phyloP scores from a whole-genome alignment of 345 rosid genomes.

The Bruguiera gymnorhiza region DNA sequence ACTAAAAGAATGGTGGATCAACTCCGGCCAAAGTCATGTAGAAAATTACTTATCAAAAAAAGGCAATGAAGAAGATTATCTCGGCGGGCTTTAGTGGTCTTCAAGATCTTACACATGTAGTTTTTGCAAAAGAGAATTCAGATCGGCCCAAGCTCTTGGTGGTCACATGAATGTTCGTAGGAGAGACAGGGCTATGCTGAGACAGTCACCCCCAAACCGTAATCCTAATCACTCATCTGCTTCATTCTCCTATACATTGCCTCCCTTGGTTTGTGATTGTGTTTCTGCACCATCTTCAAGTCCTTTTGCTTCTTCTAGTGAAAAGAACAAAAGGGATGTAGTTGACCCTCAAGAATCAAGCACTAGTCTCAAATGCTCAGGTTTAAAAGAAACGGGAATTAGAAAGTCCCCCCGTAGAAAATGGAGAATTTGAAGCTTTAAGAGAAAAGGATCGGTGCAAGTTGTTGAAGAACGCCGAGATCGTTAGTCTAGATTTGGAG shows the following conservation, averaged over 20 bases:
- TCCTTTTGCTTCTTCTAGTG: slow-evolving; percentile 31
- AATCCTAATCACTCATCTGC: slow-evolving; percentile 56
- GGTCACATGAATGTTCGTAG: slow-evolving; percentile 98
- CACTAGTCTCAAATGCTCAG: slow-evolving; percentile 26
- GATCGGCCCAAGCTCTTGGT: slow-evolving; percentile 96
- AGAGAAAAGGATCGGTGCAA: slow-evolving; percentile 28
- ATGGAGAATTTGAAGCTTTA: slow-evolving; percentile 13
- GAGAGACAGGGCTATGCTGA: slow-evolving; percentile 82
- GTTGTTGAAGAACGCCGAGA: slow-evolving; percentile 37
- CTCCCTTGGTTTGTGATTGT: slow-evolving; percentile 36
- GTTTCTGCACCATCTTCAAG: slow-evolving; percentile 42
- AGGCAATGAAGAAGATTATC: slow-evolving; percentile 50
- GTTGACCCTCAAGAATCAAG: slow-evolving; percentile 25
- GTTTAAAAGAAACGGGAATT: slow-evolving; percentile 14
- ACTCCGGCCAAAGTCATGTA: slow-evolving; percentile 31
- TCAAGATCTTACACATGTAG: slow-evolving; percentile 91
- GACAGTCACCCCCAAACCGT: slow-evolving; percentile 65
- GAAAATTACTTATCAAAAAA: slow-evolving; percentile 37
- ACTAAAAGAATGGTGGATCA: slow-evolving; percentile 38
- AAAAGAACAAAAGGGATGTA: slow-evolving; percentile 22
- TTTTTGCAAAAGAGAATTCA: slow-evolving; percentile 89
- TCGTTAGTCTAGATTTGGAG: slow-evolving; percentile 60
- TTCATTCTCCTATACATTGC: slow-evolving; percentile 18
- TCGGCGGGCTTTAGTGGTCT: slow-evolving; percentile 80
- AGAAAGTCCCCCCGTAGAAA: slow-evolving; percentile 15